Base-by-base conservation (phyloP, 1,284 basidiomycete species). In the Wallemia mellicola region DNA sequence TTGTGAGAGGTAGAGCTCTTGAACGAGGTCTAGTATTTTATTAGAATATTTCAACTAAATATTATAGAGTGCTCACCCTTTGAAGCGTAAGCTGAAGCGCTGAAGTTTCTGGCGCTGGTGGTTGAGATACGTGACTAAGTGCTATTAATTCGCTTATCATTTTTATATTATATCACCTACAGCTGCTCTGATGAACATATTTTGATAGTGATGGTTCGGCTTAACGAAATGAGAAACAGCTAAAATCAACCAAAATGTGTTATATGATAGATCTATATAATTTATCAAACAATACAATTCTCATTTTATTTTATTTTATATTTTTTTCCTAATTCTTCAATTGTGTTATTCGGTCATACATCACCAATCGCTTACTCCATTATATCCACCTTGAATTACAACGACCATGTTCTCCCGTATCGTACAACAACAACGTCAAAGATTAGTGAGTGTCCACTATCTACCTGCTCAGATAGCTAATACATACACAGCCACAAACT, bases 1-100 rank as follows among this genome's bases (percentile, higher is more conserved):
- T 75, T 92, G 83, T 68, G 77, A 80, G 65, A 95, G 67, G 74
- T 95, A 95, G 61, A 92, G 71, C 65, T 94, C 87, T 77, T 92
- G 86, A 61, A 95, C 76, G 67, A 92, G 74, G 75, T 94, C 89
- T 92, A n/a, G 3, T 17, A 17, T 11, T 48, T 48, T 15, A 3
- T 48, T n/a, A 48, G 38, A 5, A 22, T 15, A 48, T 11, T 30
- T 17, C 28, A 7, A 7, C 17, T 7, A 17, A 7, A 17, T 30
- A 30, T 7, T 17, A 7, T 17, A 30, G 9, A 30, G 9, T n/a
- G 22, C 38, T 15, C 38, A 48, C 38, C 38, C 38, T 48, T 48
- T 11, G 14, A 11, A 17, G 38, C 38, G 22, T 17, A 11, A 3
- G 38, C 38, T 15, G 38, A 48, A n/a, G 14, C 22, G 19, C 14